Conservation (phyloP, 192 early-diverging fungal genomes). For the Backusella morwellensis region DNA sequence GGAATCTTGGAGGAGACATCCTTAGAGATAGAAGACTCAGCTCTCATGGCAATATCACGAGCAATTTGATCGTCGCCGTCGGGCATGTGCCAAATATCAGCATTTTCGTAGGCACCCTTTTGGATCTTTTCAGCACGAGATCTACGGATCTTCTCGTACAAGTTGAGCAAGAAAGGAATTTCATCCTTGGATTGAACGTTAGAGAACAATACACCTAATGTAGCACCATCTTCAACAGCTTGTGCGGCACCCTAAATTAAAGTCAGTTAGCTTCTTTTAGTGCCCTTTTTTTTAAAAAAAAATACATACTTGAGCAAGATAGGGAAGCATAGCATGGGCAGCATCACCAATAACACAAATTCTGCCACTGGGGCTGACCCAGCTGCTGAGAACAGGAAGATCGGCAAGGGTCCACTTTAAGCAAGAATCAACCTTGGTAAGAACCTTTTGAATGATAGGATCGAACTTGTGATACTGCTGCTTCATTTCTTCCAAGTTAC, state of each 20-base stretch:
- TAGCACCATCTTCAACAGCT: slow-evolving; percentile 23
- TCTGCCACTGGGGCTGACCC: slow-evolving; percentile 16
- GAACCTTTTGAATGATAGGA: slow-evolving; percentile 11
- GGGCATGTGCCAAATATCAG: slow-evolving; percentile 15
- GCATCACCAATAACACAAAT: slow-evolving; percentile 14
- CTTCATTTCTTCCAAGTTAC: slow-evolving; percentile 17
- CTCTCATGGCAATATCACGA: slow-evolving; percentile 15
- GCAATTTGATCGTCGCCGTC: slow-evolving; percentile 16
- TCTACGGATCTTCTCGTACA: slow-evolving; percentile 19
- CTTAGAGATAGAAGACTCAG: not conserved
- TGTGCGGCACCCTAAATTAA: slow-evolving; percentile 20
- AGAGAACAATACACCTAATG: slow-evolving; percentile 17
- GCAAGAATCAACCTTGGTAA: slow-evolving; percentile 11
- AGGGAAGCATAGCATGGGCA: slow-evolving; percentile 24
- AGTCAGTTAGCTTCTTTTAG: not conserved
- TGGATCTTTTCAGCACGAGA: slow-evolving; percentile 17
- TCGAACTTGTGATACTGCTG: slow-evolving; percentile 12
- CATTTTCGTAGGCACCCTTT: slow-evolving; percentile 13
- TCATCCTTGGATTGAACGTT: slow-evolving; percentile 7
- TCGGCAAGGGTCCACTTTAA: slow-evolving; percentile 23
- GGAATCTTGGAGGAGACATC: not conserved
- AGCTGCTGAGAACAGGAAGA: slow-evolving; percentile 10
- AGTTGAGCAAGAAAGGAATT: slow-evolving; percentile 6
- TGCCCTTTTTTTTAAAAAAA: not conserved
- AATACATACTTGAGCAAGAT: slow-evolving; percentile 18